A percentile compares a stretch with the other conserved stretches of the same genome.
Evolutionary conservation across 2,329 filamentous ascomycete species (phyloP).

Genomic region (Fusarium devonianum): DNA sequence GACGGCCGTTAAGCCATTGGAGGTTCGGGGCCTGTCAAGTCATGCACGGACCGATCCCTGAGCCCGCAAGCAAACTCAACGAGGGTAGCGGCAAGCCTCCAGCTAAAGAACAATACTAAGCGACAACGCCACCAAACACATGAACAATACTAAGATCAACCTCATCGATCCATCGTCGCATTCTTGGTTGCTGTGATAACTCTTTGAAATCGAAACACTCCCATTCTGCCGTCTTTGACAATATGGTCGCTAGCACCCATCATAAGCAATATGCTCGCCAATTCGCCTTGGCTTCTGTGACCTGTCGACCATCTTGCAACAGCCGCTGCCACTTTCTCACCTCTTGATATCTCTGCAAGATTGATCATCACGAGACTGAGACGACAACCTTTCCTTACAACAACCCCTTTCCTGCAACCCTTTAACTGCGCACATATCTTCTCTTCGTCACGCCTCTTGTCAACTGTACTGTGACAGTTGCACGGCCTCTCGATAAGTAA

Average conservation of each 20-base stretch:
- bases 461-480: constrained; percentile 6
- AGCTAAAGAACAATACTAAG: constrained; percentile 46
- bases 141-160: constrained; percentile 46
- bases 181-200: constrained; percentile 29
- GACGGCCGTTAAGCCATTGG: constrained; percentile 16
- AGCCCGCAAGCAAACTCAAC: constrained; percentile 8
- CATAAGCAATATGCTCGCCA: constrained; percentile 15
- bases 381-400: constrained; percentile 10
- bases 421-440: constrained; percentile 13
- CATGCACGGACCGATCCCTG: constrained; percentile 26
- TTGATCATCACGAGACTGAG: constrained; percentile 8
- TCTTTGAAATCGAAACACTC: constrained; percentile 30
- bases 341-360: constrained; percentile 1
- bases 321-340: constrained; percentile 1
- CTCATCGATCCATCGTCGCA: constrained; percentile 20
- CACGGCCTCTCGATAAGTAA: neutral
- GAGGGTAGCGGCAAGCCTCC: constrained; percentile 10
- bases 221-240: constrained; percentile 34
- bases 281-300: constrained; percentile 23
- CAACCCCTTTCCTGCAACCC: neutral
- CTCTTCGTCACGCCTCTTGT: constrained; percentile 3
- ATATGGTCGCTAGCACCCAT: constrained; percentile 31
- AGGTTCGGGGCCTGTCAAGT: constrained; percentile 30
- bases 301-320: constrained; percentile 29
- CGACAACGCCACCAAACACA: constrained; percentile 38